Conservation (phyloP, 768 basidiomycete species). For the Boletus tomentosulus region DNA sequence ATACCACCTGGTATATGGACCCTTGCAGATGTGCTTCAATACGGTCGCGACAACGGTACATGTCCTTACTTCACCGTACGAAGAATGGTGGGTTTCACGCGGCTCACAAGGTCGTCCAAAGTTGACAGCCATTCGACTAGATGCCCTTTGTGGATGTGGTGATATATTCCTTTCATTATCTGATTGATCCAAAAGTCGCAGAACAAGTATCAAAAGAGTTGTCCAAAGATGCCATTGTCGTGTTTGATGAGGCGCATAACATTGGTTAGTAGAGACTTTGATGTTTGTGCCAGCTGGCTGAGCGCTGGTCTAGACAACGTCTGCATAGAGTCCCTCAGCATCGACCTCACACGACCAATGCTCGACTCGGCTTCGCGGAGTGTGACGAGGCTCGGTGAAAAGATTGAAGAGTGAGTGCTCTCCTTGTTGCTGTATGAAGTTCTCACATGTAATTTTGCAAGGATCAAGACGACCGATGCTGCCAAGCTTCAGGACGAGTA, state of each 20-base stretch:
- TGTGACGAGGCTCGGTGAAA: constrained; percentile 79
- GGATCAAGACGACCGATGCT: constrained; percentile 92
- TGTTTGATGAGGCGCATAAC: constrained; percentile 99
- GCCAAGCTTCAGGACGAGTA: constrained; percentile 96
- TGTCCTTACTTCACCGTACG: constrained; percentile 98
- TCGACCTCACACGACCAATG: constrained; percentile 97
- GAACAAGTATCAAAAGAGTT: constrained; percentile 98
- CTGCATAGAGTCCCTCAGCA: constrained; percentile 96
- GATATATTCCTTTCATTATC: constrained; percentile 99
- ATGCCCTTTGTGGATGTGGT: constrained; percentile 94
- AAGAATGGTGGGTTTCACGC: constrained; percentile 69
- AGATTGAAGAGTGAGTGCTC: constrained; percentile 83
- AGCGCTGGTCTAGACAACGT: constrained; percentile 70
- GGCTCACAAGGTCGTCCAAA: neutral
- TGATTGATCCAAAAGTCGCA: constrained; percentile 97
- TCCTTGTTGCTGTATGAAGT: neutral
- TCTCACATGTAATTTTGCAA: constrained; percentile 31
- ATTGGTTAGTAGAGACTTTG: constrained; percentile 59
- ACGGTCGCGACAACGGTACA: constrained; percentile 78
- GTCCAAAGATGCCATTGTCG: constrained; percentile 96
- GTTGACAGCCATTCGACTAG: constrained; percentile 38
- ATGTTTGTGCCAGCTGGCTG: neutral
- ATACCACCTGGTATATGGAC: constrained; percentile 91
- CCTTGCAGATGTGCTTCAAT: constrained; percentile 84
- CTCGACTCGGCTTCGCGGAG: constrained; percentile 90